phyloP scores from a whole-genome alignment of 139 green algal genomes.

The Deuterostichococcus epilithicus region DNA sequence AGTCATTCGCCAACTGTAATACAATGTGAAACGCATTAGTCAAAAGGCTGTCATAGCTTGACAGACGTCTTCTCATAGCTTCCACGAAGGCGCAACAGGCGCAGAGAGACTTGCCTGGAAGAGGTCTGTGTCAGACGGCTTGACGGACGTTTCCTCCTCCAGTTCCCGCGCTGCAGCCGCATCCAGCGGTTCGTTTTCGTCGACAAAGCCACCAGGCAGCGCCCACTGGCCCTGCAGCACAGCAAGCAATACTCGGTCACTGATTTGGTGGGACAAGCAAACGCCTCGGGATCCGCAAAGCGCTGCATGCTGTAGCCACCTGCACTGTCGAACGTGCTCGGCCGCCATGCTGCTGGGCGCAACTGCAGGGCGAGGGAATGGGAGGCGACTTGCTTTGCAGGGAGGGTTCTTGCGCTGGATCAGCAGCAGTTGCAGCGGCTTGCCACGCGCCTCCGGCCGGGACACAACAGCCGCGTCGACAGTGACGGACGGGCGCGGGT shows the following conservation, averaged over 20 bases:
- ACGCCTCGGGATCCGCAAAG: too few relatives aligned
- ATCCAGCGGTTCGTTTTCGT: conserved; percentile 71
- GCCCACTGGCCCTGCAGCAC: conserved; percentile 59
- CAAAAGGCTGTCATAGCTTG: too few relatives aligned
- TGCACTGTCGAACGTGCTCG: too few relatives aligned
- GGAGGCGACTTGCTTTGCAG: conserved; percentile 30
- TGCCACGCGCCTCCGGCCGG: conserved; percentile 13
- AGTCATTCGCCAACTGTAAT: too few relatives aligned
- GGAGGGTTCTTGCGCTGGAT: conserved; percentile 66
- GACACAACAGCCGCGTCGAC: conserved; percentile 61
- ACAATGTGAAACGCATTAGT: too few relatives aligned
- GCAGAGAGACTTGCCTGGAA: conserved; percentile 22
- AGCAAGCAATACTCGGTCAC: too few relatives aligned
- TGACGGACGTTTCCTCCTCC: conserved; percentile 79
- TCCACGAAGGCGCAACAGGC: too few relatives aligned
- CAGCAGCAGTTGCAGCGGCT: conserved; percentile 51
- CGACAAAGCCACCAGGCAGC: conserved; percentile 86
- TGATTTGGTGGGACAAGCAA: too few relatives aligned
- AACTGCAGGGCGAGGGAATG: too few relatives aligned
- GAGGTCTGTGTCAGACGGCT: conserved; percentile 37
- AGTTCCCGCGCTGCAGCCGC: conserved; percentile 74
- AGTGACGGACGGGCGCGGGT: conserved; percentile 59
- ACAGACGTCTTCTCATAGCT: too few relatives aligned
- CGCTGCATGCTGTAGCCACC: too few relatives aligned
- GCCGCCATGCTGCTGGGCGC: too few relatives aligned